Evolutionary conservation across 2,329 filamentous ascomycete species (phyloP), one percentile per base, ranked within the genome.

Genomic region (Leptoxyphium fumago): DNA sequence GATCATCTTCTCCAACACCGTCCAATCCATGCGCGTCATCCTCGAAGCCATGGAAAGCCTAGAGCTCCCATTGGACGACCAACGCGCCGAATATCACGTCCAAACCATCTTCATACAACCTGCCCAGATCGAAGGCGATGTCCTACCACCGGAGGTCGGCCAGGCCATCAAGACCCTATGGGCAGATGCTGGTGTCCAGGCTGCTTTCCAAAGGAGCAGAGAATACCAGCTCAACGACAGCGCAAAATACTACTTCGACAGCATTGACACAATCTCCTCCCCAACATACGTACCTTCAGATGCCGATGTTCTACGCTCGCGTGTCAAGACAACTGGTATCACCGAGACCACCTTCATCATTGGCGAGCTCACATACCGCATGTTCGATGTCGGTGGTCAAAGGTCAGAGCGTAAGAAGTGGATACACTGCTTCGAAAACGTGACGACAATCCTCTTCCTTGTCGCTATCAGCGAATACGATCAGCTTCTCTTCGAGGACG

Each of bases 101-200:
- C 87, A 95, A 72, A 94, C 88, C 60, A 93, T 95, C 65, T 95
- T 95, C 74, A 94, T 94, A 85, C 88, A 95, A 64, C 88, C 88
- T 42, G 84, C 86, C 50, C 88, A 95, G 71, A 95, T 95, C 52
- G 88, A 95, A 68, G 88, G 88, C 50, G 88, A 95, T 60, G 85
- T 86, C 55, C 74, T 95, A 32, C 87, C 88, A n/a, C 84, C 86
- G 10, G 88, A 94, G 70, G 88, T 95, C 54, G 88, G 88, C 62
- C 84, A 81, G 57, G 88, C 88, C 59, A 94, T 95, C 62, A 84
- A 87, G 62, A 84, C 84, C 45, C 71, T 95, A 50, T 95, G 88
- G 88, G 86, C 85, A 65, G 88, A 95, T 61, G 81, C 78, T 39
- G 88, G 88, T 62, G 87, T 95, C 41, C 86, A 94, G 67, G 80